A percentile compares a stretch with the other conserved stretches of the same genome.
Conservation (phyloP, 2,329 filamentous ascomycete genomes). For the Annulohypoxylon truncatum region DNA sequence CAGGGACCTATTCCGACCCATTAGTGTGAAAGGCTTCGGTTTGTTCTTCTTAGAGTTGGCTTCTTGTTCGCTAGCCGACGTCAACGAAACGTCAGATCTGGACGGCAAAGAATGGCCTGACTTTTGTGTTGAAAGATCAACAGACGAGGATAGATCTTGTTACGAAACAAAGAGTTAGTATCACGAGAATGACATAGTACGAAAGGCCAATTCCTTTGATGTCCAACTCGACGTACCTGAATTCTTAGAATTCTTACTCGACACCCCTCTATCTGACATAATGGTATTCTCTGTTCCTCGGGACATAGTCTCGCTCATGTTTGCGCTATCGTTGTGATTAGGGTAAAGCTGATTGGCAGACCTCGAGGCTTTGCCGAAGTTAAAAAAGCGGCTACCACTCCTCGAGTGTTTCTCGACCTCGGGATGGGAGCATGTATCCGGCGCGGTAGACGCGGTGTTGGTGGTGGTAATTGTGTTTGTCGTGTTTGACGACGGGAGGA, state of each 20-base stretch:
- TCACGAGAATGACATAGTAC: constrained; percentile 26
- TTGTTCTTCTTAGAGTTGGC: constrained; percentile 61
- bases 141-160: constrained; percentile 49
- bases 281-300: constrained; percentile 46
- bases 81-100: constrained; percentile 64
- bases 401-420: constrained; percentile 50
- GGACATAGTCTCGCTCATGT: constrained; percentile 45
- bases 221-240: constrained; percentile 47
- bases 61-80: constrained; percentile 62
- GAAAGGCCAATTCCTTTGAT: constrained; percentile 23
- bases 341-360: constrained; percentile 45
- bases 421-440: constrained; percentile 35
- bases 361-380: constrained; percentile 47
- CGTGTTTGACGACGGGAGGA: constrained; percentile 34
- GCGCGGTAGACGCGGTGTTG: constrained; percentile 26
- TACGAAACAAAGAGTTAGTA: constrained; percentile 45
- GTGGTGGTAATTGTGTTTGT: constrained; percentile 3
- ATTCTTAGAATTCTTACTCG: constrained; percentile 48
- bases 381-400: constrained; percentile 51
- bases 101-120: constrained; percentile 57
- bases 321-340: constrained; percentile 41
- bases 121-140: constrained; percentile 54
- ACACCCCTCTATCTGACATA: constrained; percentile 47
- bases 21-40: constrained; percentile 65
- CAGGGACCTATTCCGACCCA: constrained; percentile 64